Conservation (phyloP, 108 stramenopile genomes). For the Halocafeteria seosinensis region DNA sequence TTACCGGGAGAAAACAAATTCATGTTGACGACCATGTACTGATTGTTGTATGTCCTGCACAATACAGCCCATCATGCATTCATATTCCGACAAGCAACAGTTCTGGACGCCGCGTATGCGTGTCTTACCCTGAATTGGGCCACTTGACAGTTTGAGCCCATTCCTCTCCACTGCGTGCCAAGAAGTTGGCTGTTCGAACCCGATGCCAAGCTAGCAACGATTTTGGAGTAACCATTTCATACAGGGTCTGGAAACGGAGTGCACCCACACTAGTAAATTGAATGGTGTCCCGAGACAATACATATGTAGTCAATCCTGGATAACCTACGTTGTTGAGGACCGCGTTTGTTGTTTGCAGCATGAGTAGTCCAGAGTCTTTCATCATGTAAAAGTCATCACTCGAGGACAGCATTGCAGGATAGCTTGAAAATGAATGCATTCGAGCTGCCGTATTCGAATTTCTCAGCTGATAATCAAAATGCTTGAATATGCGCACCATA, state of each 20-base stretch:
- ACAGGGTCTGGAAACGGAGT: neutral
- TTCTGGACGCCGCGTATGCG: too few relatives aligned
- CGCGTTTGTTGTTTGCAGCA: slow-evolving; percentile 19
- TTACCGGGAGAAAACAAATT: slow-evolving; percentile 3
- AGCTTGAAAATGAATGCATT: slow-evolving; percentile 1
- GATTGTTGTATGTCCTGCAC: slow-evolving; percentile 26
- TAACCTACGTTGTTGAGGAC: slow-evolving; percentile 7
- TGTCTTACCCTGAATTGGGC: slow-evolving; percentile 17
- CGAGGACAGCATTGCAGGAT: slow-evolving; percentile 18
- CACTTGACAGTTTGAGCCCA: slow-evolving; percentile 2
- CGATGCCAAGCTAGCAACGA: slow-evolving; percentile 20
- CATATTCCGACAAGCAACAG: too few relatives aligned
- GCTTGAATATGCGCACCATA: slow-evolving; percentile 21
- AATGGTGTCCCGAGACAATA: too few relatives aligned
- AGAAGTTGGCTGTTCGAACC: slow-evolving; percentile 8
- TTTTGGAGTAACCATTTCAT: slow-evolving; percentile 2
- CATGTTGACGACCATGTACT: slow-evolving; percentile 19
- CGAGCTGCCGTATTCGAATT: neutral
- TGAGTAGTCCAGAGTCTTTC: neutral
- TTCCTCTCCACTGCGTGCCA: slow-evolving; percentile 8
- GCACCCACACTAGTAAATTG: too few relatives aligned
- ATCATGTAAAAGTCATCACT: slow-evolving; percentile 24
- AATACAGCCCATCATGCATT: too few relatives aligned
- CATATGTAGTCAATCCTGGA: too few relatives aligned
- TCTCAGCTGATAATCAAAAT: slow-evolving; percentile 8